Conservation (phyloP, 495 filamentous ascomycete species). For the Amphirosellinia nigrospora region DNA sequence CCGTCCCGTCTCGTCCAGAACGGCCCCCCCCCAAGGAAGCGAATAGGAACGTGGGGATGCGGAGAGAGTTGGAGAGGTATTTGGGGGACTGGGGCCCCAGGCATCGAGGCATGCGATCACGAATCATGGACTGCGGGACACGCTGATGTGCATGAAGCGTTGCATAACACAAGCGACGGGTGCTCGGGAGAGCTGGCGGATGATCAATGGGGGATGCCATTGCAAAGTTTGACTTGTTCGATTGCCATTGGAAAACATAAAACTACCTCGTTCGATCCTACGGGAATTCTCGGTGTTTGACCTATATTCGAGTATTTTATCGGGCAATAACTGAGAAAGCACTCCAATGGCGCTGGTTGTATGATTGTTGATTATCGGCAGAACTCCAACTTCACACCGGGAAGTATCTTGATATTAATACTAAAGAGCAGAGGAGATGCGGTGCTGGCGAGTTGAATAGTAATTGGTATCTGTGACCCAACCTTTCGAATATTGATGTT, state of each 20-base stretch:
- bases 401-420: not conserved
- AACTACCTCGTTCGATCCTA: not conserved
- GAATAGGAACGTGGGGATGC: not conserved
- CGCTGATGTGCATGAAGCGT: constrained; percentile 17
- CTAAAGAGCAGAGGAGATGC: not conserved
- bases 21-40: not conserved
- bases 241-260: constrained; percentile 1
- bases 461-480: not conserved
- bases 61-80: constrained; percentile 10
- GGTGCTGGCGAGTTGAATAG: not conserved
- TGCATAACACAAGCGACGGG: constrained; percentile 10
- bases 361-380: not conserved
- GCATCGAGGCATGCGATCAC: not conserved
- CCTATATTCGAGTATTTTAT: not conserved
- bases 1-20: not conserved
- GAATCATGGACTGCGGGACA: constrained; percentile 13
- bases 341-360: not conserved
- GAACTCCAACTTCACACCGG: not conserved
- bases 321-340: not conserved
- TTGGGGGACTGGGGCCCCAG: not conserved
- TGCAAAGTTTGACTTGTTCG: not conserved
- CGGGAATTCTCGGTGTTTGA: not conserved
- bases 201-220: not conserved
- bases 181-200: not conserved
- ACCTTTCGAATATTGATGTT: not conserved